These are phyloP conservation scores for Fusarium graminum DNA, from an alignment of 2,329 filamentous ascomycete genomes.

Conservation along the genomic window DNA sequence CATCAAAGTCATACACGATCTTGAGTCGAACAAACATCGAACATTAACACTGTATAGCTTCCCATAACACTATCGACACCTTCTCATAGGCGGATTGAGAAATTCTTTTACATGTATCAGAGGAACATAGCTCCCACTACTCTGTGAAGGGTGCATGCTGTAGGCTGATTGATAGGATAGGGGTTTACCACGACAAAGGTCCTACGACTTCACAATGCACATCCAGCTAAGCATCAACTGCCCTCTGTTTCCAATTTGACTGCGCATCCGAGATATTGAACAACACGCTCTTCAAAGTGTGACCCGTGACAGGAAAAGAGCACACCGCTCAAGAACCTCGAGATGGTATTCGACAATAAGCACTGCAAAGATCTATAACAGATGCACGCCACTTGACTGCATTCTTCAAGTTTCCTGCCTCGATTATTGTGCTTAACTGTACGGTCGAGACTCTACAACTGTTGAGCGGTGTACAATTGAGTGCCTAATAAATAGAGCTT, in stretches of 20 bases:
- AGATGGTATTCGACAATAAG: constrained; percentile 12
- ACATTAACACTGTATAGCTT: too few relatives aligned
- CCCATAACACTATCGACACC: too few relatives aligned
- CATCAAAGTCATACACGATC: too few relatives aligned
- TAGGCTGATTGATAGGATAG: too few relatives aligned
- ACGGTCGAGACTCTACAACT: constrained; percentile 18
- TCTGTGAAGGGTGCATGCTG: too few relatives aligned
- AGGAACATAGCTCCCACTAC: too few relatives aligned
- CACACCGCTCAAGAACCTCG: constrained; percentile 37
- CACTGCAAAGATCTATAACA: constrained; percentile 19
- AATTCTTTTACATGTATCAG: too few relatives aligned
- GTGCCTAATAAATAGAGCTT: constrained; percentile 5
- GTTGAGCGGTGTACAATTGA: constrained; percentile 24
- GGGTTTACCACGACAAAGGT: too few relatives aligned
- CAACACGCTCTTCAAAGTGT: not conserved
- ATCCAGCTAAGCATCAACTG: constrained; percentile 1
- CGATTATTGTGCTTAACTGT: not conserved
- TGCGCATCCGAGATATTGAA: constrained; percentile 2
- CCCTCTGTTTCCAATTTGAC: not conserved
- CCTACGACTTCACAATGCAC: not conserved
- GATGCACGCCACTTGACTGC: constrained; percentile 22
- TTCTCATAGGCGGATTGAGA: too few relatives aligned
- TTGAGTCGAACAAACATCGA: too few relatives aligned
- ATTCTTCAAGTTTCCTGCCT: constrained; percentile 22
- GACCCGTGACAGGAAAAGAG: constrained; percentile 1